Evolutionary conservation across 176 grass and related monocot genomes (phyloP).

Genomic region (Coix lacrymajobi): DNA sequence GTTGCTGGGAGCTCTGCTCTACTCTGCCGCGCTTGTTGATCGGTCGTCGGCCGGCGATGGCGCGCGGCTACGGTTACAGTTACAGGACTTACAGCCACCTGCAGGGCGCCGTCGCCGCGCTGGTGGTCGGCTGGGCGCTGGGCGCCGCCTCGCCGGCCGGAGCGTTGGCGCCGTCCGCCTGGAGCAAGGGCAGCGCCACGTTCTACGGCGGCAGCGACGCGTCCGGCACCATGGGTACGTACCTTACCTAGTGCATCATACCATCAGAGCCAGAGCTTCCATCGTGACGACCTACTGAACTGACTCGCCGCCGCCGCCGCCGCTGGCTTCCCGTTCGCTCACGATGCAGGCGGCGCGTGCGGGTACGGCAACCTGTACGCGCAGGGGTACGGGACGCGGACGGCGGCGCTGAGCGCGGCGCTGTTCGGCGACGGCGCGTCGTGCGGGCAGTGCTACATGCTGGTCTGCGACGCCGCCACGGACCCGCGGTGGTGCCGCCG

Average conservation of each 20-base stretch:
- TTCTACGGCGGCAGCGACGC: constrained; percentile 28
- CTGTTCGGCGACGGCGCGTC: constrained; percentile 20
- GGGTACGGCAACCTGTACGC: constrained; percentile 18
- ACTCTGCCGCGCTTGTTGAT: neutral
- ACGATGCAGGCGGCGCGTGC: constrained; percentile 19
- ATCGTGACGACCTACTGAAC: neutral
- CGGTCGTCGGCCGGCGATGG: neutral
- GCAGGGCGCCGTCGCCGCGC: neutral
- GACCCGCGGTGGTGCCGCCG: constrained; percentile 8
- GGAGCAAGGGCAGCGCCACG: constrained; percentile 9
- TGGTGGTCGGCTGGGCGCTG: neutral
- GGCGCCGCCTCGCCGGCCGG: neutral
- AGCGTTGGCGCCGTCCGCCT: neutral
- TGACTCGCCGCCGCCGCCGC: too few relatives aligned
- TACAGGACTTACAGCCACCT: neutral
- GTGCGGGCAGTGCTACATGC: constrained; percentile 14
- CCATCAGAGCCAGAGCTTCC: too few relatives aligned
- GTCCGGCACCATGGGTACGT: constrained; percentile 21
- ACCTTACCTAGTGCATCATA: too few relatives aligned
- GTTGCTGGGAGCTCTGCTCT: neutral
- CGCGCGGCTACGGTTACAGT: neutral
- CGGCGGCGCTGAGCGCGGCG: constrained; percentile 14
- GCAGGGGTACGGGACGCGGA: constrained; percentile 12
- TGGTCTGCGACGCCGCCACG: neutral
- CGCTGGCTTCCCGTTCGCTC: too few relatives aligned